Evolutionary conservation across 805 yeast genomes (phyloP).

Genomic region (Kodamaea sagamina): DNA sequence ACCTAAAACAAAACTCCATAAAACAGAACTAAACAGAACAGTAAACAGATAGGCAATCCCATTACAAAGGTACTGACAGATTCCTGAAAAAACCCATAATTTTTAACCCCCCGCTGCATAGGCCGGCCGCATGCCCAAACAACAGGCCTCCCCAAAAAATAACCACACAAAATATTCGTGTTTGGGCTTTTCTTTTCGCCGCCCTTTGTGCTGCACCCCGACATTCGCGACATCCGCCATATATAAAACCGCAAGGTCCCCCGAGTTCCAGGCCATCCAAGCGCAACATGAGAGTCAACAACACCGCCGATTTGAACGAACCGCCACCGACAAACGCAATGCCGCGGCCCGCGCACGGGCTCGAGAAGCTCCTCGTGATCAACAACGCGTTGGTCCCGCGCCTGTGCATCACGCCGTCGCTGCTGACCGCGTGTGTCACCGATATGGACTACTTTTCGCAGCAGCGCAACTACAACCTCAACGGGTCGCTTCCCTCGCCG

Average conservation of each 20-base stretch:
- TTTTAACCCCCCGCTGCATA: no score
- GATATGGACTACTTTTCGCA: slow-evolving; percentile 11
- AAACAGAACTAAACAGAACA: no score
- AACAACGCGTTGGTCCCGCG: slow-evolving; percentile 16
- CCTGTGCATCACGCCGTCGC: slow-evolving; percentile 16
- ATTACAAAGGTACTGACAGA: no score
- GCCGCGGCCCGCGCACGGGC: no score
- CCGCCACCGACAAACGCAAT: slow-evolving; percentile 15
- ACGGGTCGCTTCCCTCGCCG: slow-evolving; percentile 5
- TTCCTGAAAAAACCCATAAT: no score
- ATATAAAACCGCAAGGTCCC: not conserved
- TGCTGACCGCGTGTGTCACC: slow-evolving; percentile 13
- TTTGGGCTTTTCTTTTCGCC: no score
- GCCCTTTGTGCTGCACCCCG: no score
- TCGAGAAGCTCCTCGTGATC: slow-evolving; percentile 10
- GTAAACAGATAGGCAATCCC: no score
- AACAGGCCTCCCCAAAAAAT: slow-evolving; percentile 1
- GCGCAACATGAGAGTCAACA: slow-evolving; percentile 10
- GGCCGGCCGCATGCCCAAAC: no score
- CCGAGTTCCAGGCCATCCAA: not conserved
- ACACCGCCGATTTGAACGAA: slow-evolving; percentile 16
- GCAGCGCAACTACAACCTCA: slow-evolving; percentile 6
- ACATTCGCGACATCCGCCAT: no score
- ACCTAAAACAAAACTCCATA: no score
- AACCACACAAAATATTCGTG: not conserved